Evolutionary conservation across 371 early-diverging fungal species (phyloP), one percentile per base, ranked within the genome.

Genomic region (Sporodiniella umbellata): DNA sequence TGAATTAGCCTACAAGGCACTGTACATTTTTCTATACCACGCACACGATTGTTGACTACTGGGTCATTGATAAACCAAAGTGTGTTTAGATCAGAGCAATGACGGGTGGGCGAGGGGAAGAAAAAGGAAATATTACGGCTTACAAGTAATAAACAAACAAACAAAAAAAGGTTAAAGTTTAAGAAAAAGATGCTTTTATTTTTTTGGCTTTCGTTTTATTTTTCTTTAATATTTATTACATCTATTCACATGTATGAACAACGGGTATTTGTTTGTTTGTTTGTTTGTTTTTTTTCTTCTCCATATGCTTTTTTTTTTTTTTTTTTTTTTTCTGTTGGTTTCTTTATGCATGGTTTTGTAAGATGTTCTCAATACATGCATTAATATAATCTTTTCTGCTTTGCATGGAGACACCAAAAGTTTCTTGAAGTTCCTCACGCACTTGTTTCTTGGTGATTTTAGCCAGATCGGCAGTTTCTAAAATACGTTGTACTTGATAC

Each of bases 401-500:
- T 3, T 60, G 53, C 76, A 75, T 75, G 14, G 72, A 54, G 12
- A 75, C 70, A 24, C 76, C 76, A 64, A 72, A 75, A 22, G 59
- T 50, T 1, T 39, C 30, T 33, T 69, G 68, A 21, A 75, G 60
- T 42, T 72, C 66, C 53, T 75, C 76, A 45, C 76, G 64, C 8
- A 75, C 76, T 58, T 87, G 89, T 60, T 91, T 92, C 80, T 93
- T 93, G 49, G 94, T 90, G 35, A 91, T 76, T 25, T 81, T 71
- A 71, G 87, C 89, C 28, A 93, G 66, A 65, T 93, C 86, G 15
- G 92, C 85, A 8, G 81, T 80, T 24, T 76, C 52, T 7, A 98
- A 65, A 22, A 95, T 88, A 22, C 79, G 78, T 25, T 84, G 78
- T 50, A 96, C 87, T 64, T 88, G 84, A 21, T 53, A 54, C 28